Base-by-base conservation (phyloP, 129 eudicot genomes). In the Pseudognaphalium luteoalbum region DNA sequence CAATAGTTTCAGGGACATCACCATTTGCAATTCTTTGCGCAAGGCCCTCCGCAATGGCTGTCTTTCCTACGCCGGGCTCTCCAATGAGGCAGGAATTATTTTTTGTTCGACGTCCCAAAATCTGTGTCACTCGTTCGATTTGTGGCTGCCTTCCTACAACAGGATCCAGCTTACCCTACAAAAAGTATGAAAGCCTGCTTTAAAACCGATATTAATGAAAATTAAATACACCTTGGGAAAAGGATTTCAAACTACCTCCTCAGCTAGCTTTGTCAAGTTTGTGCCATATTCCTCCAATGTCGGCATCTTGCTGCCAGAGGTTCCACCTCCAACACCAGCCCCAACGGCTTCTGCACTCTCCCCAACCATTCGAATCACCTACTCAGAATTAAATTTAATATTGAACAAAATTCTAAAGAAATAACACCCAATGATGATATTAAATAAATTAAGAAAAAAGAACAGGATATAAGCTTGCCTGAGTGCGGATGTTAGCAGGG, bases 1-100 rank as follows among this genome's bases (percentile, higher is more conserved):
- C 96, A 8, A 89, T 86, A 4, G 98, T 92, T 81, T 92, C 96
- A 1, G 98, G 98, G 71, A 90, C 98, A 84, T 92, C 98, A 41
- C 98, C 96, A 66, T 22, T 86, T 51, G 98, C 96, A 56, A 92
- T 92, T 75, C 96, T 82, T 77, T 89, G 98, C 7, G 98, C 98
- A 57, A 92, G 92, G 59, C 98, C 98, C 81, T 92, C 98, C 9
- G 98, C 98, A 83, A 92, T 92, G 64, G 96, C 98, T 30, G 96
- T 92, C 85, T 92, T 92, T 7, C 98, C 98, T 32, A 92, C 98
- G 78, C 98, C 98, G 42, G 98, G 98, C 68, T 92, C 97, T 73
- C 97, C 97, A 87, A 92, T 92, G 50, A 92, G 91, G 70, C 96
- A 92, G 9, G 98, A 96, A 68, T 92, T 92, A 71, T 92, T 92